Percentiles rank a stretch among this genome's conserved stretches.
Evolutionary conservation across 768 basidiomycete species (phyloP).

Genomic region (Suillus alpinus): DNA sequence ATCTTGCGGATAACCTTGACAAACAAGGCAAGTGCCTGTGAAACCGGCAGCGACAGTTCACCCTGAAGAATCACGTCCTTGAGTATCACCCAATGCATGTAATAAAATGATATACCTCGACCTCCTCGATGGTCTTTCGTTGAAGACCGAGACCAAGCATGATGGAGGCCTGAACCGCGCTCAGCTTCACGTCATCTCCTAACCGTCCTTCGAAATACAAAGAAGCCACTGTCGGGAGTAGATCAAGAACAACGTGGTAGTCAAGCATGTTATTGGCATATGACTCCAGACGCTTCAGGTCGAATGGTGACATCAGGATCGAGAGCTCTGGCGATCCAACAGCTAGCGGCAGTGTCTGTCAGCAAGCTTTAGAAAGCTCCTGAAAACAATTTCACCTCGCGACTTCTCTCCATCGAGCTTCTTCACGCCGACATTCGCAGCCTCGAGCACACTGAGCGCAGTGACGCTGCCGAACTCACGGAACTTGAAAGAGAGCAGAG

Average conservation of each 20-base stretch:
- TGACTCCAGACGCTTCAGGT: constrained; percentile 91
- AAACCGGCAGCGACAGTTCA: constrained; percentile 81
- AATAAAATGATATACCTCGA: constrained; percentile 57
- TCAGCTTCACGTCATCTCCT: constrained; percentile 63
- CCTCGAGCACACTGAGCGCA: constrained; percentile 85
- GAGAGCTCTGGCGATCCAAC: constrained; percentile 45
- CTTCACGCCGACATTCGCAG: constrained; percentile 64
- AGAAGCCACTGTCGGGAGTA: constrained; percentile 77
- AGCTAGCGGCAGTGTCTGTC: constrained; percentile 32
- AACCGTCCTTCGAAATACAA: constrained; percentile 81
- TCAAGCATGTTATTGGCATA: constrained; percentile 96
- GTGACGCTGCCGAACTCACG: constrained; percentile 88
- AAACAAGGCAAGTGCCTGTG: constrained; percentile 87
- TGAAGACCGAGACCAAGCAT: constrained; percentile 87
- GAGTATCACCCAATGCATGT: not conserved
- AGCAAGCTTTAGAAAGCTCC: not conserved
- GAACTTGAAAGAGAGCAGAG: constrained; percentile 91
- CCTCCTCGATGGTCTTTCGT: constrained; percentile 83
- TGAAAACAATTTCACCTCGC: constrained; percentile 26
- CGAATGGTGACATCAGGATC: constrained; percentile 80
- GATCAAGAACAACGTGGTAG: constrained; percentile 93
- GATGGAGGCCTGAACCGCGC: constrained; percentile 90
- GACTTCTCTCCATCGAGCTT: constrained; percentile 37
- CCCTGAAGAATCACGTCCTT: constrained; percentile 37
- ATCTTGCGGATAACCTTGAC: constrained; percentile 88